Base-by-base conservation (phyloP, 106 monocot genomes). In the Dendrobium chrysotoxum region DNA sequence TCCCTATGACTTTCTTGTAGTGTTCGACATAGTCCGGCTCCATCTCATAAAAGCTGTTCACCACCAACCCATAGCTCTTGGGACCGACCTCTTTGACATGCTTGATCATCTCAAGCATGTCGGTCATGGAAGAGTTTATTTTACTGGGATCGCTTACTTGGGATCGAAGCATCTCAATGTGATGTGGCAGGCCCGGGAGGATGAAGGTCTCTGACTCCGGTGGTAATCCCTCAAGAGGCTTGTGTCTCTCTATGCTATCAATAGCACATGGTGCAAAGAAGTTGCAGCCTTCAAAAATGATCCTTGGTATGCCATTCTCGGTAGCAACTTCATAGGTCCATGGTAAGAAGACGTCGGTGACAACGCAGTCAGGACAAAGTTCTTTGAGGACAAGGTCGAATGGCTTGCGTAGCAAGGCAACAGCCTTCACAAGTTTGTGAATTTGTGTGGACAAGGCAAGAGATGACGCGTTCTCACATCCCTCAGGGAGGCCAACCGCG, bases 21-120 rank as follows among this genome's bases (percentile, higher is more conserved):
- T 72, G 15, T 0, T 72, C 50, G 18, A 4, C 70, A 18, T 80
- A 80, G 31, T 53, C 53, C 6, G 71, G 53, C 72, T 80, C 80
- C 53, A 80, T 23, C 35, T 80, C 80, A 30, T 80, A 80, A 70
- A 80, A 80, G 72, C 72, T 80, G 72, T 80, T 80, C 72, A 72
- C 72, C 3, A 80, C 18, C 31, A 31, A 4, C 23, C 80, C 72
- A 0, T 5, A 17, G 72, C 53, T 80, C 80, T 72, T 80, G 0
- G 30, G 9, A 7, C 50, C 50, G 5, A 47, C 15, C 31, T 71
- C 80, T 1, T 15, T 50, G 2, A 31, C 45, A 0, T 10, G n/a
- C 16, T 23, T 1, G 21, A 80, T 4, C 26, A 46, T 53, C 26
- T 77, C 66, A 28, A 82, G 1, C 13, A 39, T 39, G 25, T 12